A percentile compares a stretch with the other conserved stretches of the same genome.
Conservation (phyloP, 2,329 filamentous ascomycete genomes). For the Ophiostoma angusticollis region DNA sequence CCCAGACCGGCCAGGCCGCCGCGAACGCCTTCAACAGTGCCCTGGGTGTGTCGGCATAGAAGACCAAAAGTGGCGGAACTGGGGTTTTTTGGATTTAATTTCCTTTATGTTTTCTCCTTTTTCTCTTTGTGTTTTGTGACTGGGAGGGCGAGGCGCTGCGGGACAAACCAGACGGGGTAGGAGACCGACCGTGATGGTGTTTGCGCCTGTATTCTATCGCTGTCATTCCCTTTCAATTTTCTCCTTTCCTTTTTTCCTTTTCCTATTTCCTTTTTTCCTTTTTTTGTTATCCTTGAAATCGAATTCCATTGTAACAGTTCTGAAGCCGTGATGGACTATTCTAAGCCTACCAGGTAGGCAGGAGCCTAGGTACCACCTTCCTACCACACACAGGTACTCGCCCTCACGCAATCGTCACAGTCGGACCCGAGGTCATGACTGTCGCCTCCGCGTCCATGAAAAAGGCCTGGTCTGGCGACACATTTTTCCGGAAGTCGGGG, state of each 20-base stretch:
- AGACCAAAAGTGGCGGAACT: neutral
- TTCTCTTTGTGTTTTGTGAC: neutral
- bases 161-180: too few relatives aligned
- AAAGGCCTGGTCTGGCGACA: slow-evolving; percentile 3
- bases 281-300: neutral
- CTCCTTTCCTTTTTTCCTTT: neutral
- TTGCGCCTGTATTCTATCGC: too few relatives aligned
- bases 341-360: too few relatives aligned
- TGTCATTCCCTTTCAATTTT: neutral
- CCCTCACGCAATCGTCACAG: slow-evolving; percentile 1
- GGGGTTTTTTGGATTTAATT: neutral
- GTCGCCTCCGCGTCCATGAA: slow-evolving; percentile 6
- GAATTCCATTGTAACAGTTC: too few relatives aligned
- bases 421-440: slow-evolving; percentile 2
- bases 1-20: slow-evolving; percentile 23
- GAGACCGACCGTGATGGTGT: neutral
- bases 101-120: neutral
- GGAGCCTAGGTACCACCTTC: too few relatives aligned
- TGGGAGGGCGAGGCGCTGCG: too few relatives aligned
- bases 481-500: slow-evolving; percentile 16
- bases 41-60: slow-evolving; percentile 21
- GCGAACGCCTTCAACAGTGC: slow-evolving; percentile 27
- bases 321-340: too few relatives aligned
- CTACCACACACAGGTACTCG: too few relatives aligned
- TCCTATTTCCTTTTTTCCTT: neutral